A percentile compares a stretch with the other conserved stretches of the same genome.
These are phyloP conservation scores for Ascochyta rabiei DNA, from an alignment of 2,329 filamentous ascomycete genomes.

Conservation along the genomic window DNA sequence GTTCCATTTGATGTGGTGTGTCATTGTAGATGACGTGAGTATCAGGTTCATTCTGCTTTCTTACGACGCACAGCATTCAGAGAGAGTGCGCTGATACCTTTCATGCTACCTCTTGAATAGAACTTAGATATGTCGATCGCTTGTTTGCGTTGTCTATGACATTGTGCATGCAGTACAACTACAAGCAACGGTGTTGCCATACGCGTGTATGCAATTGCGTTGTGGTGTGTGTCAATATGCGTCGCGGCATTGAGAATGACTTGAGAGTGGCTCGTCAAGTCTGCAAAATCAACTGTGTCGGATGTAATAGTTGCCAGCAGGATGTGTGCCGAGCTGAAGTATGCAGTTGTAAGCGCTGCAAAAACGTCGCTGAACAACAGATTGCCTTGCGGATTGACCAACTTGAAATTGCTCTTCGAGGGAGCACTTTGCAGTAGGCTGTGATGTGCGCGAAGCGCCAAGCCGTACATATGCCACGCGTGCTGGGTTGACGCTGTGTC, in stretches of 20 bases:
- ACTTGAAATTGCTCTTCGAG: constrained; percentile 19
- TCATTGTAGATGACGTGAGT: no score
- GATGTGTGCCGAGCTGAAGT: constrained; percentile 2
- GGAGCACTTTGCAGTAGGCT: constrained; percentile 17
- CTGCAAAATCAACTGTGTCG: no score
- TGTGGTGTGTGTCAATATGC: constrained; percentile 25
- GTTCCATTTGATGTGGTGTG: no score
- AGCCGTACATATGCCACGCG: constrained; percentile 35
- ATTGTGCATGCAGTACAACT: constrained; percentile 33
- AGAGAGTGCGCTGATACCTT: constrained; percentile 36
- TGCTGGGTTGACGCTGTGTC: constrained; percentile 27
- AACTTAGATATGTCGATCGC: constrained; percentile 27
- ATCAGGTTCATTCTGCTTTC: not conserved
- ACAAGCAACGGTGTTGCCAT: constrained; percentile 39
- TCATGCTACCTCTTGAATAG: constrained; percentile 32
- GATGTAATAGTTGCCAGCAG: not conserved
- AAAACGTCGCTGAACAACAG: not conserved
- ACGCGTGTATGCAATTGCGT: constrained; percentile 40
- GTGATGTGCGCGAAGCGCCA: constrained; percentile 32
- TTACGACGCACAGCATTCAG: constrained; percentile 15
- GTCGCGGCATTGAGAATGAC: constrained; percentile 29
- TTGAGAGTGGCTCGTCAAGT: not conserved
- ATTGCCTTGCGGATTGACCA: no score
- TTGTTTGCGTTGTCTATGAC: constrained; percentile 16
- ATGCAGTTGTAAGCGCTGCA: not conserved